Evolutionary conservation across 176 grass and related monocot species (phyloP).

Genomic region (Triticum turgidum): DNA sequence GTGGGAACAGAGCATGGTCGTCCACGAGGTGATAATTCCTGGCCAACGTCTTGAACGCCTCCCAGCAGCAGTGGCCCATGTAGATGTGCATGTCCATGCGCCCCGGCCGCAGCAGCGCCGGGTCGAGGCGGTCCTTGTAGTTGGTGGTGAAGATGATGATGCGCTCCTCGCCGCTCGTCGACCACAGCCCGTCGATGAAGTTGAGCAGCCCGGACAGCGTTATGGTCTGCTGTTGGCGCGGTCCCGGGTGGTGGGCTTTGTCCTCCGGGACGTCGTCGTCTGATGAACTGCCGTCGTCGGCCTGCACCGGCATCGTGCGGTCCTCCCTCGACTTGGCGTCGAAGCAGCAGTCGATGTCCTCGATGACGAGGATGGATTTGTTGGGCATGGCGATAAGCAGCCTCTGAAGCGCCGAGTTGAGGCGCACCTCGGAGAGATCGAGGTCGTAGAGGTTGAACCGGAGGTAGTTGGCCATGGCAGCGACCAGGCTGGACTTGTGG

Average conservation of each 20-base stretch:
- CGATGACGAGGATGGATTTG: slow-evolving; percentile 27
- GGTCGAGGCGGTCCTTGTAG: slow-evolving; percentile 72
- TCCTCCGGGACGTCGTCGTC: not conserved
- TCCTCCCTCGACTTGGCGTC: slow-evolving; percentile 16
- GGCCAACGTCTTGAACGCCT: slow-evolving; percentile 33
- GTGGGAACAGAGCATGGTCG: slow-evolving; percentile 25
- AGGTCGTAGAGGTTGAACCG: slow-evolving; percentile 38
- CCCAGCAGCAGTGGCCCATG: slow-evolving; percentile 54
- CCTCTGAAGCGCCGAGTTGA: slow-evolving; percentile 13
- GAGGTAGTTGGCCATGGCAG: slow-evolving; percentile 43
- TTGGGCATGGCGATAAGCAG: slow-evolving; percentile 28
- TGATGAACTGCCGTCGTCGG: not conserved
- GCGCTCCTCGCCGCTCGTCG: slow-evolving; percentile 69
- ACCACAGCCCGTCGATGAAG: slow-evolving; percentile 53
- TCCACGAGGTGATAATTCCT: slow-evolving; percentile 37
- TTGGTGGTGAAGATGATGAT: slow-evolving; percentile 91
- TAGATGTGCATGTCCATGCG: slow-evolving; percentile 86
- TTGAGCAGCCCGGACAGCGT: slow-evolving; percentile 43
- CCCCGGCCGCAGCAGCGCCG: slow-evolving; percentile 71
- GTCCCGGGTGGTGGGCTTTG: not conserved
- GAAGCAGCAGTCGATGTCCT: slow-evolving; percentile 41
- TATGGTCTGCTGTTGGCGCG: not conserved
- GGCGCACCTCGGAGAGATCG: slow-evolving; percentile 22
- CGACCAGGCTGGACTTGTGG: slow-evolving; percentile 36
- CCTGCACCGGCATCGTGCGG: not conserved